phyloP scores from a whole-genome alignment of 345 rosid genomes.

The Orychophragmus violaceus region DNA sequence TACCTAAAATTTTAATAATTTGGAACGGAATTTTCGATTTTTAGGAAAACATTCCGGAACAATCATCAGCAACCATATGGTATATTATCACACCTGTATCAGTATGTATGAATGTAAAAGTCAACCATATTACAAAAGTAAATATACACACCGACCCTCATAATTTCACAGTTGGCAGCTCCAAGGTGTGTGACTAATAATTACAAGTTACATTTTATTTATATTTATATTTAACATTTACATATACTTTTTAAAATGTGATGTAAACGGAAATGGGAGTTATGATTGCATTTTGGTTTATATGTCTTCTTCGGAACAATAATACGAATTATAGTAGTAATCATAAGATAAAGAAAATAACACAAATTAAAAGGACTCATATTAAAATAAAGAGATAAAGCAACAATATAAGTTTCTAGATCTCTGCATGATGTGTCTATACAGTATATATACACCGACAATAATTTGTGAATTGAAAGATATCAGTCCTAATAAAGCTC shows the following conservation, averaged over 20 bases:
- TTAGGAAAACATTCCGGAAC: background rate
- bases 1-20: background rate
- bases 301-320: constrained; percentile 54
- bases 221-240: background rate
- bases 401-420: constrained; percentile 10
- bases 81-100: background rate
- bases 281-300: constrained; percentile 71
- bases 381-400: background rate
- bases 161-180: constrained; percentile 24
- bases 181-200: constrained; percentile 24
- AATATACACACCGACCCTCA: constrained; percentile 21
- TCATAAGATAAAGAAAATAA: constrained; percentile 46
- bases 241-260: background rate
- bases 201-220: constrained; percentile 12
- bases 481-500: background rate
- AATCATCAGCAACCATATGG: background rate
- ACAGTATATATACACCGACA: background rate
- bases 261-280: constrained; percentile 28
- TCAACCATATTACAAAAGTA: constrained; percentile 23
- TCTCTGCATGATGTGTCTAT: constrained; percentile 4
- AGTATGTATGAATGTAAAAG: constrained; percentile 11
- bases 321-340: constrained; percentile 50
- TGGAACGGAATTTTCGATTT: background rate
- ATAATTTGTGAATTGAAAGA: background rate
- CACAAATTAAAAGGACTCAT: constrained; percentile 29